phyloP scores from a whole-genome alignment of 2,329 filamentous ascomycete species.

The Aspergillus texensis region DNA sequence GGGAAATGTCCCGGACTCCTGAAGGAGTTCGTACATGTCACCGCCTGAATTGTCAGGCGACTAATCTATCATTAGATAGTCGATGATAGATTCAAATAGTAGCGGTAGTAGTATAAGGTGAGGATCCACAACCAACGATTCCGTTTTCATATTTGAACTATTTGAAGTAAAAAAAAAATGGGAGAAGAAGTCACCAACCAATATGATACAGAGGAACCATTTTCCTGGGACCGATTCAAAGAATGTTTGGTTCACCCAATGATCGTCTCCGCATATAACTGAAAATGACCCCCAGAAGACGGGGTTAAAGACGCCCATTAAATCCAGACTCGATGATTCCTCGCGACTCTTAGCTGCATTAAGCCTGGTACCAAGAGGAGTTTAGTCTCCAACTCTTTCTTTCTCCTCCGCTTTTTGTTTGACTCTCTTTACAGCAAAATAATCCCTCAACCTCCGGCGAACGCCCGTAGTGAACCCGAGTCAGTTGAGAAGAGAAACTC shows the following conservation, averaged over 20 bases:
- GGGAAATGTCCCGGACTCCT: not conserved
- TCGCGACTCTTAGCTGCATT: not conserved
- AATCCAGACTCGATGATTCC: not conserved
- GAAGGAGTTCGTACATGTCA: not conserved
- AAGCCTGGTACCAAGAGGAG: not conserved
- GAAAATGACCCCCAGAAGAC: constrained; percentile 9
- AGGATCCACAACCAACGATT: not conserved
- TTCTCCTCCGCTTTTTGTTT: not conserved
- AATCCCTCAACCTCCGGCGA: not conserved
- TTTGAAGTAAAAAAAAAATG: not conserved
- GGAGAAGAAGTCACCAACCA: not conserved
- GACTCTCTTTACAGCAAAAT: not conserved
- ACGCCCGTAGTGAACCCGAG: not conserved
- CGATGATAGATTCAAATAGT: not conserved
- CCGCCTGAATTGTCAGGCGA: not conserved
- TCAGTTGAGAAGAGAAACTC: not conserved
- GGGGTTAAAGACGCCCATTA: not conserved
- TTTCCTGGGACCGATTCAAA: not conserved
- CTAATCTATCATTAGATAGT: not conserved
- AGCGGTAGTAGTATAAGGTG: not conserved
- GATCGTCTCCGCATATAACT: not conserved
- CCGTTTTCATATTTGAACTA: not conserved
- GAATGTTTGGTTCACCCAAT: constrained; percentile 18
- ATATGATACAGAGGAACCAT: not conserved
- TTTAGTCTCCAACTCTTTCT: not conserved